Percentiles rank a stretch among this genome's conserved stretches.
Conservation (phyloP, 768 basidiomycete genomes). For the Lactarius tabidus region DNA sequence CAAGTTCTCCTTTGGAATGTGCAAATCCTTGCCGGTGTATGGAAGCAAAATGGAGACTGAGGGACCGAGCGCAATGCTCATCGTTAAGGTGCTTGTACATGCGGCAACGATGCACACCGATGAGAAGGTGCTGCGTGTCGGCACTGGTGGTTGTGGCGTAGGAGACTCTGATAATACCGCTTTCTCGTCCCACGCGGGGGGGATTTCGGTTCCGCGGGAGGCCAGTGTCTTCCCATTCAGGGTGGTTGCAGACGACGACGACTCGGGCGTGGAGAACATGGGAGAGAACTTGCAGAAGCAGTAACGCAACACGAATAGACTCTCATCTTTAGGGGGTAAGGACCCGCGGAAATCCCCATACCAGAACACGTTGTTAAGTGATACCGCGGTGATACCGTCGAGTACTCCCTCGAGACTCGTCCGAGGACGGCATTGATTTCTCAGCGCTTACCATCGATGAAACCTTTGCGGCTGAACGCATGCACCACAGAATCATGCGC, state of each 20-base stretch:
- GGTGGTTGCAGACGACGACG: neutral
- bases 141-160: neutral
- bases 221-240: neutral
- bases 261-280: neutral
- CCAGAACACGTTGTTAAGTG: no score
- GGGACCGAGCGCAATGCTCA: conserved; percentile 30
- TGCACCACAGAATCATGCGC: no score
- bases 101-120: conserved; percentile 28
- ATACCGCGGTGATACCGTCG: no score
- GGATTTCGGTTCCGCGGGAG: neutral
- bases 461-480: no score
- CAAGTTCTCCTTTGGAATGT: conserved; percentile 47
- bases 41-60: conserved; percentile 32
- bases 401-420: no score
- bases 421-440: no score
- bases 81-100: conserved; percentile 33
- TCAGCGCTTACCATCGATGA: no score
- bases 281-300: no score
- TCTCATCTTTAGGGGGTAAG: no score
- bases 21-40: conserved; percentile 37
- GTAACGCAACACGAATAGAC: no score
- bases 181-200: neutral
- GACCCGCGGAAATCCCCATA: no score
- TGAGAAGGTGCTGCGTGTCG: conserved; percentile 5
- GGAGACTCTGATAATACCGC: neutral